These are phyloP conservation scores for Jacaranda mimosifolia DNA, from an alignment of 257 asterid genomes.

Conservation along the genomic window DNA sequence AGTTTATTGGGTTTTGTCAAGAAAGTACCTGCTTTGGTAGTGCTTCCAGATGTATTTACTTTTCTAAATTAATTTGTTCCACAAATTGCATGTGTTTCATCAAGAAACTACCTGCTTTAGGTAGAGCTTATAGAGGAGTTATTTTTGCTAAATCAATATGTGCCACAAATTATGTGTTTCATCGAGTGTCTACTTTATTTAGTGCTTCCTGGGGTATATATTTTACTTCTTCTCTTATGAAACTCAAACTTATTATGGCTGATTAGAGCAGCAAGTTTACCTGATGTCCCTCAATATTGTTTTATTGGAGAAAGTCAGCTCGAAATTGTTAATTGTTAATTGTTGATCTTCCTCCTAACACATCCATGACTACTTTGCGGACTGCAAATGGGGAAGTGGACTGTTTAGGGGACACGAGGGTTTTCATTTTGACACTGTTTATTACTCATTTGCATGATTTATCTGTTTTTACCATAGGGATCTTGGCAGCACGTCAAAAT, in stretches of 20 bases:
- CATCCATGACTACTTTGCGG: not conserved
- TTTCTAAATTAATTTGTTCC: too few species aligned
- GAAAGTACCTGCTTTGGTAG: too few species aligned
- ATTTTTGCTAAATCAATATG: too few species aligned
- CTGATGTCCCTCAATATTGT: not conserved
- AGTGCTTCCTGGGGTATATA: not conserved
- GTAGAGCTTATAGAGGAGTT: too few species aligned
- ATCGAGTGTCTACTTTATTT: too few species aligned
- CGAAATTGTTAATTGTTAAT: not conserved
- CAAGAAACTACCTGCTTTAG: too few species aligned
- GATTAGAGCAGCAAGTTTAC: constrained; percentile 23
- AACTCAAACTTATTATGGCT: not conserved
- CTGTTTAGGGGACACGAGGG: not conserved
- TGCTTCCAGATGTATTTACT: too few species aligned
- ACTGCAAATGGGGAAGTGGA: not conserved
- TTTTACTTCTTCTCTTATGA: not conserved
- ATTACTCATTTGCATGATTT: constrained; percentile 17
- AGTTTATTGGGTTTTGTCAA: too few species aligned
- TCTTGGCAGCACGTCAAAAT: not conserved
- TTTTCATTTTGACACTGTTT: not conserved
- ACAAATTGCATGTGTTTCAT: too few species aligned
- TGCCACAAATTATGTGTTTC: too few species aligned
- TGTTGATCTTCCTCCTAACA: not conserved
- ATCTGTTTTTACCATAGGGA: not conserved
- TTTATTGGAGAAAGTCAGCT: not conserved